These are phyloP conservation scores for Pythium vanterpoolii DNA, from an alignment of 352 stramenopile genomes.

Conservation along the genomic window DNA sequence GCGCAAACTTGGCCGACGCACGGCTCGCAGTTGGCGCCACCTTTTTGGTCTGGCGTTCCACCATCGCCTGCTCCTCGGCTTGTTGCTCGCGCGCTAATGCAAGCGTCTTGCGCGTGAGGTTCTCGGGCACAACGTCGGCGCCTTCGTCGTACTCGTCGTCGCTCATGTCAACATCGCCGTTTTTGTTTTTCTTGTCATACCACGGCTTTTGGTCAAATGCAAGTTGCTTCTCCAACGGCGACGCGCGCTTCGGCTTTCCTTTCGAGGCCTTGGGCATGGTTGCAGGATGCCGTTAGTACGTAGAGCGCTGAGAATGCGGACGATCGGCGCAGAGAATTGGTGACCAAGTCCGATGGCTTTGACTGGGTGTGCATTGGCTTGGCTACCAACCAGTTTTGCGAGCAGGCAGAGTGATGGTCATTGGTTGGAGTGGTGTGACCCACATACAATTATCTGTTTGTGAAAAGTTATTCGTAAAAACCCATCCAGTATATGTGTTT, in stretches of 20 bases:
- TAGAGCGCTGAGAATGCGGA: neutral
- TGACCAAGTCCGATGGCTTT: constrained; percentile 3
- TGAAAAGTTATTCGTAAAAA: constrained; percentile 8
- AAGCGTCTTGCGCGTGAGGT: constrained; percentile 79
- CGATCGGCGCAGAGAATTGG: neutral
- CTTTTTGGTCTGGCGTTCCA: constrained; percentile 35
- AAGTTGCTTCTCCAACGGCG: constrained; percentile 85
- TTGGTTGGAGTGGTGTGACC: constrained; percentile 8
- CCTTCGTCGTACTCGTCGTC: constrained; percentile 61
- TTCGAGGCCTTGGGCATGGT: constrained; percentile 71
- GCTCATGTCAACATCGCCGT: constrained; percentile 40
- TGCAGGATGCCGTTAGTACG: too few species aligned
- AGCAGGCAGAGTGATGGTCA: constrained; percentile 14
- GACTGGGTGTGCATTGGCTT: constrained; percentile 15
- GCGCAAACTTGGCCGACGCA: constrained; percentile 19
- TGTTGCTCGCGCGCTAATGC: constrained; percentile 76
- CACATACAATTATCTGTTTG: neutral
- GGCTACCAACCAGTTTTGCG: constrained; percentile 23
- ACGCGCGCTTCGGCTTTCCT: constrained; percentile 81
- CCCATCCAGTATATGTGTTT: neutral
- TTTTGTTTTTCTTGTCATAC: constrained; percentile 62
- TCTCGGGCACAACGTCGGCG: constrained; percentile 72
- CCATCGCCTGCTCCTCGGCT: constrained; percentile 61
- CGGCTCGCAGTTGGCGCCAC: constrained; percentile 1
- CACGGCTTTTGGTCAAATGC: constrained; percentile 84